These are phyloP conservation scores for Phialemonium atrogriseum DNA, from an alignment of 2,329 filamentous ascomycete species.

Conservation along the genomic window DNA sequence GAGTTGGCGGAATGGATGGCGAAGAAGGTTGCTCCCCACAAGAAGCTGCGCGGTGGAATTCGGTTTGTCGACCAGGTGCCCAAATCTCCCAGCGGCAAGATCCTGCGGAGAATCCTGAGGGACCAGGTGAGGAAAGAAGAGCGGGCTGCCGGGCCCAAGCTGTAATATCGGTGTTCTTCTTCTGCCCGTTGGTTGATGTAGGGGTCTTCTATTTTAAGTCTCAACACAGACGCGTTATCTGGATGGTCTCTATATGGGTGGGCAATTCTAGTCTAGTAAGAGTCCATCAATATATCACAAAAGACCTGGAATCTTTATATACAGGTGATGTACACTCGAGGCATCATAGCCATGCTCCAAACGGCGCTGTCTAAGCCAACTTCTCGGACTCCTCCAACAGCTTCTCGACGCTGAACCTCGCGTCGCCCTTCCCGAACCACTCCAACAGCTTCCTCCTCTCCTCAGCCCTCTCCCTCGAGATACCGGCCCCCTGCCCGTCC, in stretches of 20 bases:
- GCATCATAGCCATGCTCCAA: background rate
- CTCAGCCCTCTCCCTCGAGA: conserved; percentile 46
- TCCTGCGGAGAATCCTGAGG: conserved; percentile 33
- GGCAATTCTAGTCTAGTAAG: no score
- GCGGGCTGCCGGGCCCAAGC: conserved; percentile 28
- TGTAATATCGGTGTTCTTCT: no score
- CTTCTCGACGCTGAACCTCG: conserved; percentile 72
- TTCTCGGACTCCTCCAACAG: conserved; percentile 86
- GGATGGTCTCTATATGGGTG: conserved; percentile 2
- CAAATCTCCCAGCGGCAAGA: conserved; percentile 56
- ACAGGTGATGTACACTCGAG: conserved; percentile 1
- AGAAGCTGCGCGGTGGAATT: conserved; percentile 64
- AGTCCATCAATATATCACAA: no score
- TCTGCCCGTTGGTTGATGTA: no score
- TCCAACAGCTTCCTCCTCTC: conserved; percentile 65
- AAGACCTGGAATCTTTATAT: conserved; percentile 2
- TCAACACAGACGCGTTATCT: no score
- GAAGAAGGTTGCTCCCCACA: conserved; percentile 38
- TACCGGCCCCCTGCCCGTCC: conserved; percentile 20
- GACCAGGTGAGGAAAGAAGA: conserved; percentile 28
- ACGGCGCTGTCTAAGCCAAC: conserved; percentile 39
- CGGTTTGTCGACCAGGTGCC: conserved; percentile 59
- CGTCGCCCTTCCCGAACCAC: conserved; percentile 74
- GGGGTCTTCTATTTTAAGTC: no score
- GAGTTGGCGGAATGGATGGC: conserved; percentile 30